phyloP scores from a whole-genome alignment of 2,329 filamentous ascomycete genomes.

The Pseudonectria buxi region DNA sequence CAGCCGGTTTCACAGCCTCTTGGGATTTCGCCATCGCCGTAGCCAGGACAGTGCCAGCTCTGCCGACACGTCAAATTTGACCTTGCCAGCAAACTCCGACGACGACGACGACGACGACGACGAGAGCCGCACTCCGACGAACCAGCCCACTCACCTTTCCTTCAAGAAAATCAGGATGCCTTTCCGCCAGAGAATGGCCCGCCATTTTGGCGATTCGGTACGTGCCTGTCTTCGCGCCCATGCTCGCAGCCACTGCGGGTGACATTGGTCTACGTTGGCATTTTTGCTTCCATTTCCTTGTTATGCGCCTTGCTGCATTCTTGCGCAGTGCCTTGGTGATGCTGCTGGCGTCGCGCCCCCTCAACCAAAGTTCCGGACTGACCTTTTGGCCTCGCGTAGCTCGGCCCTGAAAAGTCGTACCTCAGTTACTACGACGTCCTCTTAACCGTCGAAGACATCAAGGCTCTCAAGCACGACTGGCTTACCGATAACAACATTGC shows the following conservation, averaged over 20 bases:
- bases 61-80: conserved; percentile 11
- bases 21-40: conserved; percentile 16
- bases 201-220: conserved; percentile 43
- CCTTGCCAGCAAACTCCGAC: conserved; percentile 14
- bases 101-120: no score
- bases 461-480: conserved; percentile 87
- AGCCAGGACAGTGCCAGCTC: conserved; percentile 17
- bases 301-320: no score
- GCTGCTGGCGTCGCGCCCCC: no score
- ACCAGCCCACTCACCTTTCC: conserved; percentile 9
- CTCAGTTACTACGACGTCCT: conserved; percentile 37
- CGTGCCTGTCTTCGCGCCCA: conserved; percentile 18
- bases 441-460: conserved; percentile 80
- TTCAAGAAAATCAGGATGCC: conserved; percentile 27
- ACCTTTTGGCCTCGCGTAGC: conserved; percentile 33
- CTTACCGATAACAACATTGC: conserved; percentile 95
- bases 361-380: no score
- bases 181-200: conserved; percentile 37
- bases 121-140: conserved; percentile 1
- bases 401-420: conserved; percentile 32
- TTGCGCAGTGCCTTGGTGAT: no score
- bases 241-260: neutral
- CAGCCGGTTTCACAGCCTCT: conserved; percentile 17
- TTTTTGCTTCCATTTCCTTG: neutral
- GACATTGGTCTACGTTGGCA: neutral